Evolutionary conservation across 225 moss, liverwort and hornwort genomes (phyloP).

Genomic region (Takakia lepidozioides): DNA sequence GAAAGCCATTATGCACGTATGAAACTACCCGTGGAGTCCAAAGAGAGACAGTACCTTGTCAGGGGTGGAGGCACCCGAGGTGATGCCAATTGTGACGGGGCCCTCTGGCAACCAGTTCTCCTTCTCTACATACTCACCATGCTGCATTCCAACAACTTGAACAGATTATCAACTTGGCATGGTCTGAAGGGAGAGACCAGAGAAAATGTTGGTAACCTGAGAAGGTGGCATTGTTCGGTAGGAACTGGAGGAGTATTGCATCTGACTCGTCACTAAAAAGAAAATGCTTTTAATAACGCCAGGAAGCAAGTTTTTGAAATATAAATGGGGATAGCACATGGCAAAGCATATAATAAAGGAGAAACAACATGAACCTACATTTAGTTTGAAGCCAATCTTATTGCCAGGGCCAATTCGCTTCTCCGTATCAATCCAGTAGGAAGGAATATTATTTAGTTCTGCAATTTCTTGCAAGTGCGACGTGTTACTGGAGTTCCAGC

Average conservation of each 20-base stretch:
- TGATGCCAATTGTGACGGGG: slow-evolving; percentile 76
- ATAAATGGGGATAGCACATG: too few relatives aligned
- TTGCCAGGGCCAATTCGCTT: slow-evolving; percentile 86
- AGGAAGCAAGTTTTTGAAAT: too few relatives aligned
- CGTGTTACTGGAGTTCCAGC: slow-evolving; percentile 98
- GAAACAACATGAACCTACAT: too few relatives aligned
- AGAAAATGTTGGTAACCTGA: too few relatives aligned
- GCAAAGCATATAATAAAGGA: too few relatives aligned
- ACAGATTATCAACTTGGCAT: not conserved
- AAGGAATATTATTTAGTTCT: slow-evolving; percentile 73
- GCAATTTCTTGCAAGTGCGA: slow-evolving; percentile 96
- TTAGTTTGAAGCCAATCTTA: slow-evolving; percentile 68
- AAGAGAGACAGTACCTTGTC: slow-evolving; percentile 53
- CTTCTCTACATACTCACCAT: slow-evolving; percentile 89
- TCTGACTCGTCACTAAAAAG: too few relatives aligned
- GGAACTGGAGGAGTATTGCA: too few relatives aligned
- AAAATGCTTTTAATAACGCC: too few relatives aligned
- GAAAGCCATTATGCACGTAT: not conserved
- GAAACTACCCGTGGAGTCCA: not conserved
- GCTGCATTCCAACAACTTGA: slow-evolving; percentile 22
- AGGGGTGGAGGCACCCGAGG: slow-evolving; percentile 97
- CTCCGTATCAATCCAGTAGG: slow-evolving; percentile 91
- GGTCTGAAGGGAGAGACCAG: not conserved
- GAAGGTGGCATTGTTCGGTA: too few relatives aligned
- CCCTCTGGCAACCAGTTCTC: slow-evolving; percentile 90